phyloP scores from a whole-genome alignment of 1,284 basidiomycete species.

The Cryptococcus maquisensis region DNA sequence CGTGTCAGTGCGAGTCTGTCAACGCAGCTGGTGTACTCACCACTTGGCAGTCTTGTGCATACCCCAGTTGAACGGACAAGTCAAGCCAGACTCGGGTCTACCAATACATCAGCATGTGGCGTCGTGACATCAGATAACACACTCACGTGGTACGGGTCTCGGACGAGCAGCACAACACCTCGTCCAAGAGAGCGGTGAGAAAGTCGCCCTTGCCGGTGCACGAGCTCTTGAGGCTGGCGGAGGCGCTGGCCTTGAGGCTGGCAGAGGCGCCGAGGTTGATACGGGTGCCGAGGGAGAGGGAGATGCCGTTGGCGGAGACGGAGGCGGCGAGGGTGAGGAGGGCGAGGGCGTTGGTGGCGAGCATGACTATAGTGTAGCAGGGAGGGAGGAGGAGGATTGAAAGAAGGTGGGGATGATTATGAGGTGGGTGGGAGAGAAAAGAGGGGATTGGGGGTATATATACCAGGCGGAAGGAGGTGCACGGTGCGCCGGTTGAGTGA shows the following conservation, averaged over 20 bases:
- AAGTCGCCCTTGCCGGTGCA: conserved; percentile 16
- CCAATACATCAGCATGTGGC: too few species aligned
- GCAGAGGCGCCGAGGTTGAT: conserved; percentile 18
- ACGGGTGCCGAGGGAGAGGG: neutral
- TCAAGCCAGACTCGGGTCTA: conserved; percentile 7
- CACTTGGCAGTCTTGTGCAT: conserved; percentile 16
- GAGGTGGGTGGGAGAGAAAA: neutral
- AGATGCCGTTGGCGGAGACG: conserved; percentile 8
- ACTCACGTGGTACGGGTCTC: conserved; percentile 14
- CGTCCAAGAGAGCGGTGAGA: conserved; percentile 9
- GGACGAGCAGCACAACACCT: conserved; percentile 13
- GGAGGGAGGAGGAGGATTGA: conserved; percentile 2
- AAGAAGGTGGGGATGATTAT: neutral
- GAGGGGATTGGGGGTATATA: neutral
- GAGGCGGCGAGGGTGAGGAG: conserved; percentile 14
- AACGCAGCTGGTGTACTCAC: conserved; percentile 7
- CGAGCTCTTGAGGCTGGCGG: conserved; percentile 1
- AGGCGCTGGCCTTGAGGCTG: conserved; percentile 6
- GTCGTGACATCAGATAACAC: too few species aligned
- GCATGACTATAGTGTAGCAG: conserved; percentile 10
- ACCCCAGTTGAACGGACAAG: conserved; percentile 20
- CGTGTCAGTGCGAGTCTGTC: neutral
- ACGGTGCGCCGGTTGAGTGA: too few species aligned
- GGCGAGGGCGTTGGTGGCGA: conserved; percentile 9
- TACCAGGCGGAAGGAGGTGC: neutral